Evolutionary conservation across 2,329 filamentous ascomycete genomes (phyloP).

Genomic region (Fusarium globosum): DNA sequence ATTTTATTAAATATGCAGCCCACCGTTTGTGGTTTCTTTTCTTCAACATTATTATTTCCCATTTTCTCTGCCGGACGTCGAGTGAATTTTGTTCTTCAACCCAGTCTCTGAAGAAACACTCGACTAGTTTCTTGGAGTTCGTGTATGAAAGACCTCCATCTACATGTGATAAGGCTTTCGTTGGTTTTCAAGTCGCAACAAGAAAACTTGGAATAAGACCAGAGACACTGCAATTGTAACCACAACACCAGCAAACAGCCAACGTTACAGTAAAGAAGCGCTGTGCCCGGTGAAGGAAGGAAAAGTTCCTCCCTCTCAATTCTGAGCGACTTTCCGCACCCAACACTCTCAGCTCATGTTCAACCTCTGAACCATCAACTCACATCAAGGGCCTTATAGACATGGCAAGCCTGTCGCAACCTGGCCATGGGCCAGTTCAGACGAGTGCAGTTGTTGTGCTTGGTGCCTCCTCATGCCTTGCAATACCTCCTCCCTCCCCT

Average conservation of each 20-base stretch:
- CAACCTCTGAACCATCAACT: neutral
- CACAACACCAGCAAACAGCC: neutral
- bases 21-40: constrained; percentile 8
- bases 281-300: neutral
- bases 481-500: constrained; percentile 61
- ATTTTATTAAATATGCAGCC: constrained; percentile 31
- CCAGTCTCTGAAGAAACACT: neutral
- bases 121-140: constrained; percentile 2
- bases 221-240: neutral
- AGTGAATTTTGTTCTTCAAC: neutral
- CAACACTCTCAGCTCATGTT: neutral
- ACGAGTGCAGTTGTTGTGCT: constrained; percentile 63
- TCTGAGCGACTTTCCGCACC: constrained; percentile 2
- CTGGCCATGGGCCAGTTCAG: constrained; percentile 58
- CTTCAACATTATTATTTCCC: neutral
- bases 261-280: too few relatives aligned
- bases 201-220: constrained; percentile 1
- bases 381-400: neutral
- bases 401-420: constrained; percentile 33
- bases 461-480: constrained; percentile 51
- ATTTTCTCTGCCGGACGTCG: neutral
- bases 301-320: neutral
- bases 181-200: constrained; percentile 8
- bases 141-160: neutral
- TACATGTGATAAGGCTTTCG: constrained; percentile 13